Evolutionary conservation across 768 basidiomycete genomes (phyloP), one percentile per base, ranked within the genome.

Genomic region (Xerocomellus intermedius): DNA sequence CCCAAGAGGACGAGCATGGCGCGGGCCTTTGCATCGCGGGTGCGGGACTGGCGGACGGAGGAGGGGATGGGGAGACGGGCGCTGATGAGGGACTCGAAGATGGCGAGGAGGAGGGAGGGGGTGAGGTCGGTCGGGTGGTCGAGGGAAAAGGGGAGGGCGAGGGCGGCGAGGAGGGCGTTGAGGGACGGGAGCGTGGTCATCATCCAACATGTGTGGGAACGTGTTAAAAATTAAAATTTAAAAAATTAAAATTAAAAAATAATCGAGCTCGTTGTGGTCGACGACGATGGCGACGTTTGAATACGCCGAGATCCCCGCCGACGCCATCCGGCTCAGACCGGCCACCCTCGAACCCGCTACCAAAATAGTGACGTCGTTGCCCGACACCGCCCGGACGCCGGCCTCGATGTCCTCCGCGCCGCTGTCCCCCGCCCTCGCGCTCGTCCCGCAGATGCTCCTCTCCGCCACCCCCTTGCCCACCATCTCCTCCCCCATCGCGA

Each of bases 1-100:
- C 89, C 89, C 8, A 91, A 76, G 52, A 92, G 86, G 4, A 91
- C 75, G 62, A 91, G 89, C 77, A 87, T 85, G 32, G 80, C 81
- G 44, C 86, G 80, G 1, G 87, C 68, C 60, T 83, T 83, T 8
- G 75, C 73, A 1, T 58, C 52, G 53, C 55, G 41, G 49, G 68
- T 73, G 62, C 75, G 69, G 36, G 76, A 72, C 50, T 73, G 59
- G 57, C 78, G 72, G 24, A 73, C 65, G 19, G 67, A 45, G 8
- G 61, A 32, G 19, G 64, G 42, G 14, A 83, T 73, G 3, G 83
- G 81, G 9, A 91, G 80, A 24, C 83, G 81, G 7, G 72, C 64
- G 21, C 71, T 66, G 36, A 89, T 73, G 41, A 90, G 70, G 2
- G 78, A 81, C 58, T 90, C 88, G 16, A 91, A 76, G 57, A 90